Evolutionary conservation across 108 stramenopile species (phyloP).

Genomic region (Cyclotella sp.): DNA sequence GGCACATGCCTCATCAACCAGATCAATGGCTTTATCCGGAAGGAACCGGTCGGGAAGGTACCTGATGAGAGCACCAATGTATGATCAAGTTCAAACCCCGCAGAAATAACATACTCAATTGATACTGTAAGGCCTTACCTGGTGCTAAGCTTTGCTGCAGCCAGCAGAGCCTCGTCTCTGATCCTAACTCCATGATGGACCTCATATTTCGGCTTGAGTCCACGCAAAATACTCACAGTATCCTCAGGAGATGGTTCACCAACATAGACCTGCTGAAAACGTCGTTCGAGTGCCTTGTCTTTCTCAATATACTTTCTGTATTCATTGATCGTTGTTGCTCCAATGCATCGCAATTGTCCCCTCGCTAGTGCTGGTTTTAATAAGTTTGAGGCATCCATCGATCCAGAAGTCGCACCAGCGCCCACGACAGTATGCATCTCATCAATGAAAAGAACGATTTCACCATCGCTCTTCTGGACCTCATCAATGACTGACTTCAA

Average conservation of each 20-base stretch:
- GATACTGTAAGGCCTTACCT: constrained; percentile 32
- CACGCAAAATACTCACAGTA: constrained; percentile 97
- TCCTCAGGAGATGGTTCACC: constrained; percentile 97
- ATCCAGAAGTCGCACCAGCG: constrained; percentile 89
- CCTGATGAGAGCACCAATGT: neutral
- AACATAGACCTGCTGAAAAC: constrained; percentile 98
- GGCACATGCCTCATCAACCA: constrained; percentile 98
- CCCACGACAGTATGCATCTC: constrained; percentile 92
- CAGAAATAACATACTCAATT: neutral
- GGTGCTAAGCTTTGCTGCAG: constrained; percentile 95
- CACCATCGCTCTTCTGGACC: constrained; percentile 92
- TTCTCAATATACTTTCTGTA: constrained; percentile 98
- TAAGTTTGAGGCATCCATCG: constrained; percentile 98
- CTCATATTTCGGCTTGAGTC: constrained; percentile 96
- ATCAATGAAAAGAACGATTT: constrained; percentile 98
- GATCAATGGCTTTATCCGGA: constrained; percentile 87
- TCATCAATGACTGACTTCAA: constrained; percentile 99
- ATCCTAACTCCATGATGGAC: constrained; percentile 97
- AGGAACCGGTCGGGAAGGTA: constrained; percentile 97
- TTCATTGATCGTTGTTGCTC: constrained; percentile 98
- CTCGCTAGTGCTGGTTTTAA: constrained; percentile 98
- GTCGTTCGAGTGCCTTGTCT: constrained; percentile 98
- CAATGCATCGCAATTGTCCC: constrained; percentile 96
- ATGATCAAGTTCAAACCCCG: neutral
- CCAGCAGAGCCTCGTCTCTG: constrained; percentile 95